Base-by-base conservation (phyloP, 2,329 filamentous ascomycete species). In the Colletotrichum gigasporum region DNA sequence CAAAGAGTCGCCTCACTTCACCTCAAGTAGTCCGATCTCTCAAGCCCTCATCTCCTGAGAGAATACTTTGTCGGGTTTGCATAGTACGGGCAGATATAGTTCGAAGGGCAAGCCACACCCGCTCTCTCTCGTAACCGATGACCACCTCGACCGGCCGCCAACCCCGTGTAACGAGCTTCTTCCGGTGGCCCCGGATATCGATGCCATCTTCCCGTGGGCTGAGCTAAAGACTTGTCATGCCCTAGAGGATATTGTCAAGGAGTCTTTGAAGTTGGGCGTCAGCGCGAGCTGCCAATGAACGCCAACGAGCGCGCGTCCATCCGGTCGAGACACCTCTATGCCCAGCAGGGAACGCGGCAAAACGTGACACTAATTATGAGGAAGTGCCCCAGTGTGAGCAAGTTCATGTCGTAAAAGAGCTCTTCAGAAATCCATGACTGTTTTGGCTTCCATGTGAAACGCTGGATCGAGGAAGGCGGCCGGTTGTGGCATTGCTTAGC, bases 211-310 rank as follows among this genome's bases (percentile, higher is more conserved):
- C 5, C 67, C 75, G 5, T 64, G 76, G 11, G 69, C 73, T 3
- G 65, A 69, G 42, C 69, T 79, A 2, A 75, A 78, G 56, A 72
- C 39, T 69, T 81, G 26, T 77, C 78, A 0, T 85, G 84, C 66
- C 76, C n/a, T 86, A 24, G 72, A 78, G 26, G 83, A 81, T n/a
- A 81, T 85, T 3, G 76, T 87, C 58, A 82, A 80, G 47, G 85
- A 87, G 71, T 75, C 81, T 0, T 74, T 85, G 68, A 79, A 85
- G 6, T 72, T 85, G 4, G 79, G 83, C 53, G 80, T 83, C 12
- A 79, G 79, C 11, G 77, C 83, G 2, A 81, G 79, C n/a, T 77
- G 82, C 54, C 71, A 80, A 4, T n/a, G n/a, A n/a, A n/a, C n/a
- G n/a, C n/a, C n/a, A n/a, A n/a, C 75, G 85, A 2, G 80, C 84